Percentiles rank a stretch among this genome's conserved stretches.
phyloP scores from a whole-genome alignment of 1,139 yeast species.

The Lodderomyces beijingensis region DNA sequence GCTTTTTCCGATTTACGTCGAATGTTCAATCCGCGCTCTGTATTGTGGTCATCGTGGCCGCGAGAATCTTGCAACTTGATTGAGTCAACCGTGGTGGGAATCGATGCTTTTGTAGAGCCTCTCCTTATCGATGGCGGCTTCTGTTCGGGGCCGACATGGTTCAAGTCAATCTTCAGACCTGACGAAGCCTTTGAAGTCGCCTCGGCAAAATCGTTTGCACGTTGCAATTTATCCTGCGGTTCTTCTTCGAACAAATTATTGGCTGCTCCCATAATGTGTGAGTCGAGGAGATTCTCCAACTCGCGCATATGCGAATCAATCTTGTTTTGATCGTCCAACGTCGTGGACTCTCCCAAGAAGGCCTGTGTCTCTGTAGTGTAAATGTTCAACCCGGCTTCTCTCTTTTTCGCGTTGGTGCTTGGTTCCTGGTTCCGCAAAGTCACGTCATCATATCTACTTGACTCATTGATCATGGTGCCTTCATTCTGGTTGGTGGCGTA shows the following conservation, averaged over 20 bases:
- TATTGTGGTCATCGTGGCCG: not conserved
- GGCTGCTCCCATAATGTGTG: slow-evolving; percentile 10
- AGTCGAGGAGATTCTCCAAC: slow-evolving; percentile 38
- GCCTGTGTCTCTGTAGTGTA: slow-evolving; percentile 13
- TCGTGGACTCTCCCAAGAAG: slow-evolving; percentile 13
- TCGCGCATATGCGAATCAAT: slow-evolving; percentile 37
- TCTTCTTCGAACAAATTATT: no score
- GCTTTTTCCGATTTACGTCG: slow-evolving; percentile 10
- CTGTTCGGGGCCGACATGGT: no score
- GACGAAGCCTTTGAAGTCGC: no score
- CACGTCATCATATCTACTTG: not conserved
- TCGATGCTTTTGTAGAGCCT: no score
- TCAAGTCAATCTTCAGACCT: no score
- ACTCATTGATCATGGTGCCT: no score
- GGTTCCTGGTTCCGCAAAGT: not conserved
- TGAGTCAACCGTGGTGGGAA: no score
- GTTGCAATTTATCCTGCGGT: no score
- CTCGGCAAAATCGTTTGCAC: no score
- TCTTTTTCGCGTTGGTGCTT: not conserved
- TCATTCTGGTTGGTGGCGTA: no score
- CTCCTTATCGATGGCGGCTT: no score
- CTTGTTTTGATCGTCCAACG: slow-evolving; percentile 8
- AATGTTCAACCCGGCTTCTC: slow-evolving; percentile 7
- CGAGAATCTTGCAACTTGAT: no score
- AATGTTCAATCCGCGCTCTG: slow-evolving; percentile 19